Evolutionary conservation across 768 basidiomycete genomes (phyloP), one percentile per base, ranked within the genome.

Genomic region (Lentinus tigrinus): DNA sequence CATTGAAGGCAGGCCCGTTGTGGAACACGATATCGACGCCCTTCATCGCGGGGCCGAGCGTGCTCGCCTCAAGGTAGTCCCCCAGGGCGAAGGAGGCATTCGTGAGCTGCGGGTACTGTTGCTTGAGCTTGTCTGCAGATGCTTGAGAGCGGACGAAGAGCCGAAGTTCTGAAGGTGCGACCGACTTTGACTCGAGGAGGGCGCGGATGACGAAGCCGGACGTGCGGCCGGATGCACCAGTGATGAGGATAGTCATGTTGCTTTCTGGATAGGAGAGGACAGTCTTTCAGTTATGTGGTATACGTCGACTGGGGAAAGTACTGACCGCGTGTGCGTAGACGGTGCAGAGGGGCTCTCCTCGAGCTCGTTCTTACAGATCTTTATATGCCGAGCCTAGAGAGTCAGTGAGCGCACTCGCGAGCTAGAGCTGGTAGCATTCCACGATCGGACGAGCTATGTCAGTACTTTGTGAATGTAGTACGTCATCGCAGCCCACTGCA

Each of bases 1-100:
- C 44, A 38, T 65, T 58, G 47, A 72, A 62, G 37, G 56, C 62
- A 1, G 68, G 71, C 1, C 58, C 68, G 52, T 70, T 69, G 62
- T 72, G 64, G 50, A 70, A 68, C n/a, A 69, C 68, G 37, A 68
- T 46, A 37, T 67, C 64, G 24, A 69, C 65, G 49, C 63, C 65
- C 26, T 57, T 24, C 23, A 70, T 36, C 3, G 69, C 69, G 26
- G 64, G 47, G 14, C 57, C 37, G 17, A 72, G 62, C 8, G 65
- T 64, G 58, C 49, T 56, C 17, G 49, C 57, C 27, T 71, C 66
- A 44, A 70, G 60, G 53, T 50, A 65, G 60, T 71, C 64, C 16
- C 61, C 69, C 56, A 69, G 43, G 14, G 61, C 63, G 55, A 71
- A 68, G 24, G 60, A 38, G 31, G 62, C 17, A 39, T 47, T 55